These are phyloP conservation scores for Gleditsia sinensis DNA, from an alignment of 306 rosid species.

Conservation along the genomic window DNA sequence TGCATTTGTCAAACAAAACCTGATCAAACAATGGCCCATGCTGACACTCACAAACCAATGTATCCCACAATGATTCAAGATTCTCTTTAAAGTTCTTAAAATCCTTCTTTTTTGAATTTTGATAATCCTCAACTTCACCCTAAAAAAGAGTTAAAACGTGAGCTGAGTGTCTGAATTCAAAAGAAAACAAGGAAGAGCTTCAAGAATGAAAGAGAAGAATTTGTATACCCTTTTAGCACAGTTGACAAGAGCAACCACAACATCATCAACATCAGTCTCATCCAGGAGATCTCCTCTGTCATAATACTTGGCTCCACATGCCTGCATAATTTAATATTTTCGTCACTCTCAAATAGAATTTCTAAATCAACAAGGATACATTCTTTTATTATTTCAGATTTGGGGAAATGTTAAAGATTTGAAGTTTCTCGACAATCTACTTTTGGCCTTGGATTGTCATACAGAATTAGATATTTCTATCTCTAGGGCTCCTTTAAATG, in stretches of 20 bases:
- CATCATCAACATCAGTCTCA: slow-evolving; percentile 89
- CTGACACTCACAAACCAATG: slow-evolving; percentile 81
- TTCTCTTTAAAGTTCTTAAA: slow-evolving; percentile 85
- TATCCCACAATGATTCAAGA: slow-evolving; percentile 86
- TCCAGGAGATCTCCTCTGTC: slow-evolving; percentile 75
- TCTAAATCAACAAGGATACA: slow-evolving; percentile 6
- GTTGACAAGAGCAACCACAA: slow-evolving; percentile 88
- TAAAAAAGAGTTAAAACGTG: slow-evolving; percentile 44
- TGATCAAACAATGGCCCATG: slow-evolving; percentile 93
- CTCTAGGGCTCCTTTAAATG: slow-evolving; percentile 4
- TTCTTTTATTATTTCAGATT: background rate
- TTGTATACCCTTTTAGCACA: slow-evolving; percentile 74
- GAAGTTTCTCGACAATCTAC: slow-evolving; percentile 4
- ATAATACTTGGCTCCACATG: slow-evolving; percentile 85
- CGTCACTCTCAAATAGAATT: slow-evolving; percentile 24
- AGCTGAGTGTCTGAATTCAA: slow-evolving; percentile 13
- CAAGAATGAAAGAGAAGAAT: slow-evolving; percentile 6
- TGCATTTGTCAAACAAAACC: slow-evolving; percentile 93
- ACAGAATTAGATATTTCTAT: too few species aligned
- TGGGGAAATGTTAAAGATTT: slow-evolving; percentile 1
- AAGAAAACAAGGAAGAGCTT: background rate
- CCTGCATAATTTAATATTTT: slow-evolving; percentile 55
- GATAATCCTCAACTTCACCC: slow-evolving; percentile 92
- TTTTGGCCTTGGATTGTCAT: background rate
- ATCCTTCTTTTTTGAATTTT: slow-evolving; percentile 90